Evolutionary conservation across 2,329 filamentous ascomycete species (phyloP).

Genomic region (Fusarium bactridioides): DNA sequence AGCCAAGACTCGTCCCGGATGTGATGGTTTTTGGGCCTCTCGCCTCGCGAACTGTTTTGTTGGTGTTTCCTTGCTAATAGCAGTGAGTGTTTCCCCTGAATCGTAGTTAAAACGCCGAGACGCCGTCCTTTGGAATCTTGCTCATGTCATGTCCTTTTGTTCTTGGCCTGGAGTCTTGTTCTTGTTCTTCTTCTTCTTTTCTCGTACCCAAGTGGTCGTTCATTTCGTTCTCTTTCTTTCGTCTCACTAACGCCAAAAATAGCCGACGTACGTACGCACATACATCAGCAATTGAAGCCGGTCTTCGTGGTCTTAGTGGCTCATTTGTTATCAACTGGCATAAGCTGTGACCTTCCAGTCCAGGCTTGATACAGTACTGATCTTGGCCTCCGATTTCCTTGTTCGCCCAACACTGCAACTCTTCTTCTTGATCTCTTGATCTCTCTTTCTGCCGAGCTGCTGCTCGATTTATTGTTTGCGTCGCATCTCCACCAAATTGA

Average conservation of each 20-base stretch:
- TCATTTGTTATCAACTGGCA: conserved; percentile 27
- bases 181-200: background rate
- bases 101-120: conserved; percentile 29
- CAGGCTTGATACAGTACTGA: background rate
- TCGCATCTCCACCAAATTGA: conserved; percentile 27
- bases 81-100: conserved; percentile 30
- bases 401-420: background rate
- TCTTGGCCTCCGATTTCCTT: conserved; percentile 15
- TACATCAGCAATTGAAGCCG: conserved; percentile 31
- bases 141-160: conserved; percentile 27
- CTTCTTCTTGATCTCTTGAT: background rate
- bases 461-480: conserved; percentile 11
- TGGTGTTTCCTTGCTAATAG: conserved; percentile 19
- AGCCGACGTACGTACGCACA: conserved; percentile 9
- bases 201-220: conserved; percentile 31
- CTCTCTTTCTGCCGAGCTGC: conserved; percentile 26
- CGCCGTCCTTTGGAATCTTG: conserved; percentile 14
- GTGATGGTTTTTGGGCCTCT: conserved; percentile 10
- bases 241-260: conserved; percentile 19
- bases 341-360: conserved; percentile 22
- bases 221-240: conserved; percentile 16
- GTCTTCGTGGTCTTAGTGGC: conserved; percentile 35
- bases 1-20: conserved; percentile 31
- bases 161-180: conserved; percentile 15
- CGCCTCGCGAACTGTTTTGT: conserved; percentile 5